Conservation (phyloP, 257 asterid genomes). For the Ajuga chamaepitys region DNA sequence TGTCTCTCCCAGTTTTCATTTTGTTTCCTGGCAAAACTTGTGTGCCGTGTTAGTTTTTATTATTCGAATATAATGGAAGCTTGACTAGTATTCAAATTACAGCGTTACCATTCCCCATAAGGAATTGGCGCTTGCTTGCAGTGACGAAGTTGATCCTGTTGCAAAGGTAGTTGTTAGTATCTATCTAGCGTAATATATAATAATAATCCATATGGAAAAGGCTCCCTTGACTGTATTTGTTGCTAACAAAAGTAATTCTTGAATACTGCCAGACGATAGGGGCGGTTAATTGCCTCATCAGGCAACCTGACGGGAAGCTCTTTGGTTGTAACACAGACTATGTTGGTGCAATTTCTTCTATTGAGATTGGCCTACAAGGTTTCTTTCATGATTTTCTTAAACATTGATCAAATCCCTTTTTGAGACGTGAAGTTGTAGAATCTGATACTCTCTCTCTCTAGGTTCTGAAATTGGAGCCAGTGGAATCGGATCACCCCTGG, state of each 20-base stretch:
- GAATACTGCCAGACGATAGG: slow-evolving; percentile 64
- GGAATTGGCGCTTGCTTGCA: slow-evolving; percentile 61
- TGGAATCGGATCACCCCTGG: slow-evolving; percentile 53
- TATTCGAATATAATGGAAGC: not conserved
- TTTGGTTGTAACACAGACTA: slow-evolving; percentile 94
- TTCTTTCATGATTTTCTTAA: slow-evolving; percentile 10
- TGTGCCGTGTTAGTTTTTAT: not conserved
- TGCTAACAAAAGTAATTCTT: slow-evolving; percentile 15
- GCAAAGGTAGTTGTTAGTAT: slow-evolving; percentile 62
- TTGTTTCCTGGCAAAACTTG: not conserved
- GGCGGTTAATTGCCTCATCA: slow-evolving; percentile 75
- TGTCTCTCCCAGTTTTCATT: not conserved
- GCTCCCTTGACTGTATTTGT: not conserved
- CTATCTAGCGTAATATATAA: not conserved
- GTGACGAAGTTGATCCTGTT: slow-evolving; percentile 80
- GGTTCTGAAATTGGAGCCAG: slow-evolving; percentile 26
- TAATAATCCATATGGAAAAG: not conserved
- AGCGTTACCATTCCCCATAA: slow-evolving; percentile 96
- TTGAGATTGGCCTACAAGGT: slow-evolving; percentile 86
- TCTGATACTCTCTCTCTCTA: slow-evolving; percentile 17
- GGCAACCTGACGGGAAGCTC: slow-evolving; percentile 74
- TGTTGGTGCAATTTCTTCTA: slow-evolving; percentile 88
- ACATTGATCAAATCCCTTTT: not conserved
- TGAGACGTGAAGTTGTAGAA: slow-evolving; percentile 3
- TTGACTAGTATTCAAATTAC: slow-evolving; percentile 24